A percentile compares a stretch with the other conserved stretches of the same genome.
Conservation (phyloP, 371 early-diverging fungal genomes). For the Parasitella parasitica region DNA sequence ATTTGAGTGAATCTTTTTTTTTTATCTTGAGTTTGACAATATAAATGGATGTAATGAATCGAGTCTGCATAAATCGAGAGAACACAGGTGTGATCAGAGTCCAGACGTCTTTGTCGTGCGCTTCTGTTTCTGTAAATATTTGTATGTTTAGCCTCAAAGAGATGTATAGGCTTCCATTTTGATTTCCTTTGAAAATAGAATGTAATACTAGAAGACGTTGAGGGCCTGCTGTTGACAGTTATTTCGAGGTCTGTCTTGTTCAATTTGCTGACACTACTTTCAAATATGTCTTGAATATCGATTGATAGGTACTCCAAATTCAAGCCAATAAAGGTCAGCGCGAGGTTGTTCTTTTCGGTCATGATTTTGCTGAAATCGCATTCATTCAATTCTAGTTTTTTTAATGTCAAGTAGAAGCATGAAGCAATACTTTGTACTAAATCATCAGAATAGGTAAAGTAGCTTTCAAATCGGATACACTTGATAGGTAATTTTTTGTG, state of each 20-base stretch:
- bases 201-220: no score
- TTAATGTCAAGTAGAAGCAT: background rate
- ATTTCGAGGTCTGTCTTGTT: background rate
- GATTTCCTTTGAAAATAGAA: background rate
- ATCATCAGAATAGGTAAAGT: background rate
- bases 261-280: background rate
- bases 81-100: background rate
- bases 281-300: background rate
- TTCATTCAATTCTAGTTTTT: background rate
- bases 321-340: background rate
- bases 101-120: background rate
- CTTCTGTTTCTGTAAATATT: background rate
- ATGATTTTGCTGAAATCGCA: background rate
- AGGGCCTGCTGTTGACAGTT: background rate
- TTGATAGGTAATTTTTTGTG: background rate
- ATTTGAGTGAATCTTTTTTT: background rate
- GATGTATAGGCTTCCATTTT: background rate
- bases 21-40: background rate
- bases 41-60: background rate
- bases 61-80: background rate
- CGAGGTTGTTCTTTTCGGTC: background rate
- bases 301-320: background rate
- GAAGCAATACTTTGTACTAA: background rate
- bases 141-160: background rate
- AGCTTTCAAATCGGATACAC: background rate